Percentiles rank a stretch among this genome's conserved stretches.
phyloP scores from a whole-genome alignment of 495 filamentous ascomycete species.

The Stereocaulon alpinum region DNA sequence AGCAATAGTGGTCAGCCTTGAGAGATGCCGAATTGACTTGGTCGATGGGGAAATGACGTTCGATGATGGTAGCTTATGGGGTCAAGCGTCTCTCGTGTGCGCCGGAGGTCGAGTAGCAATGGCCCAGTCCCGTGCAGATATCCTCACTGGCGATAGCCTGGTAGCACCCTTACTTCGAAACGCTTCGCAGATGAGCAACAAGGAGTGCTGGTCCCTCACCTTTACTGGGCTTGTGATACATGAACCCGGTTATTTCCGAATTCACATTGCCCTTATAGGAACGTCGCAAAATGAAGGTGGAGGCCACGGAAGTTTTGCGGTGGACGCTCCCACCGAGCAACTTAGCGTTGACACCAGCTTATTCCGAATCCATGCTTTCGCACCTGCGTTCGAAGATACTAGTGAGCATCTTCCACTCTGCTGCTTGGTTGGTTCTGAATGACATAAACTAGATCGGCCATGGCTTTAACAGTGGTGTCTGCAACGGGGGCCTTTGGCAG shows the following conservation, averaged over 20 bases:
- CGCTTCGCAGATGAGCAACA: background rate
- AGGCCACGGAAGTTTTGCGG: background rate
- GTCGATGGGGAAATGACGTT: background rate
- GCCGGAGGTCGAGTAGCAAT: constrained; percentile 10
- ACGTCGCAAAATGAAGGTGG: constrained; percentile 8
- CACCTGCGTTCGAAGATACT: background rate
- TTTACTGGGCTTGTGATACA: constrained; percentile 4
- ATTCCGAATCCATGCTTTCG: constrained; percentile 10
- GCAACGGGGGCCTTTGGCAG: background rate
- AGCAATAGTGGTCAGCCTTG: constrained; percentile 3
- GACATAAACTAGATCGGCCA: constrained; percentile 3
- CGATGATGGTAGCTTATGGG: constrained; percentile 5
- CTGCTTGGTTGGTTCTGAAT: background rate
- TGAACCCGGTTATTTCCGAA: constrained; percentile 7
- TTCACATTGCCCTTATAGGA: constrained; percentile 10
- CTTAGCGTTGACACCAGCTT: constrained; percentile 3
- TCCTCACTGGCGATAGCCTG: background rate
- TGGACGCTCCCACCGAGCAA: constrained; percentile 9
- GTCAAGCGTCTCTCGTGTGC: constrained; percentile 9
- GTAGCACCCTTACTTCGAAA: constrained; percentile 4
- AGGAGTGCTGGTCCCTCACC: background rate
- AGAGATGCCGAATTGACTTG: background rate
- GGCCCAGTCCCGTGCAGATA: constrained; percentile 6
- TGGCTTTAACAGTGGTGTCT: background rate
- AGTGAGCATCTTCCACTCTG: background rate